phyloP scores from a whole-genome alignment of 306 rosid genomes.

The Vicia faba region DNA sequence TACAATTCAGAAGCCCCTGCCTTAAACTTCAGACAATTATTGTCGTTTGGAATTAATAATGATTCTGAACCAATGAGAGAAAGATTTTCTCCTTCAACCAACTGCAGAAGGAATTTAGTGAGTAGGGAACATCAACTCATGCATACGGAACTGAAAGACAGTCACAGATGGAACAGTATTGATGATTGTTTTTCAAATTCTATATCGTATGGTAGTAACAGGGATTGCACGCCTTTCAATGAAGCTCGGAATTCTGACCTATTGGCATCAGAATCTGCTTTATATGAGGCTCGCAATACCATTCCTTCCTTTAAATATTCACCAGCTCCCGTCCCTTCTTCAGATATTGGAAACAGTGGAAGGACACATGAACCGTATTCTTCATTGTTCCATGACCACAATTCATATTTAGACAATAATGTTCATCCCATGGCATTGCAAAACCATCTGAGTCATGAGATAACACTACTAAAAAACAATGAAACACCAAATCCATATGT shows the following conservation, averaged over 20 bases:
- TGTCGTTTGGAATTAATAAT: constrained; percentile 21
- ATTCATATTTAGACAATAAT: constrained; percentile 34
- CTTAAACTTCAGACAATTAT: constrained; percentile 21
- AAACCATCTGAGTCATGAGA: constrained; percentile 39
- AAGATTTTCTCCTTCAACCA: constrained; percentile 37
- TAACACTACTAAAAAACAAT: constrained; percentile 34
- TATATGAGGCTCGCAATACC: constrained; percentile 21
- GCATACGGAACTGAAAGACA: constrained; percentile 34
- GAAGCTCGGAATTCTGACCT: constrained; percentile 35
- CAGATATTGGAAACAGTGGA: constrained; percentile 37
- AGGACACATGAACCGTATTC: constrained; percentile 36
- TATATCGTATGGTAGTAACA: constrained; percentile 18
- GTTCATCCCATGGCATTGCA: constrained; percentile 33
- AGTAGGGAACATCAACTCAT: constrained; percentile 32
- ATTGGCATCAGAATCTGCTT: constrained; percentile 30
- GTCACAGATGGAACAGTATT: constrained; percentile 11
- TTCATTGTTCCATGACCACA: constrained; percentile 22
- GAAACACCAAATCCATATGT: constrained; percentile 21
- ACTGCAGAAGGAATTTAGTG: constrained; percentile 35
- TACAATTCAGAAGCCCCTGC: constrained; percentile 38
- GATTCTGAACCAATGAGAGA: constrained; percentile 31
- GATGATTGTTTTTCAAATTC: constrained; percentile 33
- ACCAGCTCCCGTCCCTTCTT: constrained; percentile 26
- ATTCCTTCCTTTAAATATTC: constrained; percentile 35
- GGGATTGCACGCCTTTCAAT: constrained; percentile 33